Base-by-base conservation (phyloP, 345 rosid genomes). In the Toxicodendron radicans region DNA sequence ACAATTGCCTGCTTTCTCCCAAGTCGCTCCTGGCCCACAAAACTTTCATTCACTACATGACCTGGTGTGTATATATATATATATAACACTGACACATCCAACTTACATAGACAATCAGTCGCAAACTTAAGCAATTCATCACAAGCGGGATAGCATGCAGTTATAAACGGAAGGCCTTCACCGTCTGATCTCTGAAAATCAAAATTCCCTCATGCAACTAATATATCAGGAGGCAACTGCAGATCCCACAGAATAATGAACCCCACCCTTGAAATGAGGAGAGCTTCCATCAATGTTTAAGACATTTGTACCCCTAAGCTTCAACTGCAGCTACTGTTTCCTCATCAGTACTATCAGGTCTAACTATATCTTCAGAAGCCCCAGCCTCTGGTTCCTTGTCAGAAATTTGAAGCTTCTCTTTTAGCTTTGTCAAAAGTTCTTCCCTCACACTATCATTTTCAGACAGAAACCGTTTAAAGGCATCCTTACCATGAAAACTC, bases 401-500 rank as follows among this genome's bases (percentile, higher is more conserved):
- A 2, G 33, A 38, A 23, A 43, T 83, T 9, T 79, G 65, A 13
- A 92, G 83, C 87, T 87, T 88, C 66, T 90, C 95, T 80, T 79
- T 87, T 14, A 96, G 90, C 81, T 79, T 88, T 48, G 9, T 69
- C 77, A 64, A 75, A 20, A 96, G 94, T 69, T 89, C 98, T 81
- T 92, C 97, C 5, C 82, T 76, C 13, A 66, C 78, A 1, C 69
- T 68, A 58, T 81, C 86, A 45, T 96, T 87, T 52, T 79, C 81
- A 63, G 70, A 76, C 46, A 96, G 77, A 58, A 79, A 93, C 41
- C n/a, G 71, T 85, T 84, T 93, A 18, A 96, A 62, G 38, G 91
- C 90, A 32, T 93, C 99, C 89, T 84, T 90, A n/a, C 99, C 99
- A 66, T 71, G 92, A 85, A 86, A 79, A 59, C 30, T 88, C 72